Evolutionary conservation across 495 filamentous ascomycete species (phyloP).

Genomic region (Neurospora sp.): DNA sequence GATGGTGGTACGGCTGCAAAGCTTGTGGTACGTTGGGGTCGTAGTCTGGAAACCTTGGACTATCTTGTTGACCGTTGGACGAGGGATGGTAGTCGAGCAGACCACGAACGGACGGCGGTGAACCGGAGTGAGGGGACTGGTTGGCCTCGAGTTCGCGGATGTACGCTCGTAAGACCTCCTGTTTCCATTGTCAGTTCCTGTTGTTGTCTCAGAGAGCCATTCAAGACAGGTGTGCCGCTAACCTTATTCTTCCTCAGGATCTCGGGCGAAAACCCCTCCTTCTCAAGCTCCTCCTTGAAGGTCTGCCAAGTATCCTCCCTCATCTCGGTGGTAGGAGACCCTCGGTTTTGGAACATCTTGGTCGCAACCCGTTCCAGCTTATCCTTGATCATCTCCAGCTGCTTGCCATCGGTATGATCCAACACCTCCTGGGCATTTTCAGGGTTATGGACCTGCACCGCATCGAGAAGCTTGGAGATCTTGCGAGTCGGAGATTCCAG

Average conservation of each 20-base stretch:
- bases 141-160: conserved; percentile 42
- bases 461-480: conserved; percentile 38
- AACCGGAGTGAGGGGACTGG: conserved; percentile 20
- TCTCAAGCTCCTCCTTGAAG: conserved; percentile 41
- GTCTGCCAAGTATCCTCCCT: conserved; percentile 43
- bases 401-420: conserved; percentile 12
- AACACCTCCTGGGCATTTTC: conserved; percentile 20
- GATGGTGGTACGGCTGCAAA: conserved; percentile 8
- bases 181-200: conserved; percentile 3
- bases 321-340: conserved; percentile 23
- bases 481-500: conserved; percentile 30
- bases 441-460: conserved; percentile 32
- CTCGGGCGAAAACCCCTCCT: conserved; percentile 41
- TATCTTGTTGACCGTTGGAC: conserved; percentile 12
- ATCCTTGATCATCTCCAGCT: conserved; percentile 34
- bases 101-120: conserved; percentile 31
- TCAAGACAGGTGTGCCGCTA: conserved; percentile 1
- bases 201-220: neutral
- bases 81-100: conserved; percentile 17
- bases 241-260: conserved; percentile 43
- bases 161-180: conserved; percentile 46
- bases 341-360: conserved; percentile 29
- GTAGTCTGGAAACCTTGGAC: conserved; percentile 1
- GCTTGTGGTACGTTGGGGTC: conserved; percentile 5
- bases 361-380: conserved; percentile 43